Evolutionary conservation across 768 basidiomycete genomes (phyloP).

Genomic region (Rhodotorula diobovata): DNA sequence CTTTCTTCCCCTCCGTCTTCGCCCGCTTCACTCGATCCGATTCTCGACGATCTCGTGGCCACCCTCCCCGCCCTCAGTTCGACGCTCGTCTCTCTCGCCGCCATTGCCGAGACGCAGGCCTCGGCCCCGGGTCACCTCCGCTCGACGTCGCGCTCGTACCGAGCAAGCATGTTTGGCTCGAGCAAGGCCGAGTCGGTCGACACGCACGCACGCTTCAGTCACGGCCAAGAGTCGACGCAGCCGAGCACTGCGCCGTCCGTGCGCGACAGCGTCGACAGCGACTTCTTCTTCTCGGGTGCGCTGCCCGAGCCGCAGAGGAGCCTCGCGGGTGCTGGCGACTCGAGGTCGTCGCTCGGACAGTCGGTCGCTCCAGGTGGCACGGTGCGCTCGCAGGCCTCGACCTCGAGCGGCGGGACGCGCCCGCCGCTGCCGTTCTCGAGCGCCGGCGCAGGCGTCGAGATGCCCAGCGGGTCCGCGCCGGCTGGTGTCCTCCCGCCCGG

Average conservation of each 20-base stretch:
- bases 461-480: background rate
- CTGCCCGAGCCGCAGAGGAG: background rate
- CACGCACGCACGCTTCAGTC: slow-evolving; percentile 1
- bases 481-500: slow-evolving; percentile 16
- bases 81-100: slow-evolving; percentile 26
- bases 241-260: slow-evolving; percentile 11
- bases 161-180: slow-evolving; percentile 11
- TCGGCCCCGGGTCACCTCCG: slow-evolving; percentile 21
- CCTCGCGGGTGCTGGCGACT: background rate
- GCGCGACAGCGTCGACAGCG: slow-evolving; percentile 35
- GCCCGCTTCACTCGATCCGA: background rate
- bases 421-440: background rate
- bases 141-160: slow-evolving; percentile 19
- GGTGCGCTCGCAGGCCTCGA: slow-evolving; percentile 5
- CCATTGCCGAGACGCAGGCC: slow-evolving; percentile 25
- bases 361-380: background rate
- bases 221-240: slow-evolving; percentile 9
- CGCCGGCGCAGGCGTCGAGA: background rate
- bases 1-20: background rate
- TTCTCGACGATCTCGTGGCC: slow-evolving; percentile 7
- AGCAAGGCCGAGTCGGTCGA: background rate
- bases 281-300: slow-evolving; percentile 37
- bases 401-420: background rate
- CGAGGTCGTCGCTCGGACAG: slow-evolving; percentile 2
- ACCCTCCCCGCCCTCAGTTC: slow-evolving; percentile 23